Base-by-base conservation (phyloP, 345 rosid species). In the Ceriops tagal region DNA sequence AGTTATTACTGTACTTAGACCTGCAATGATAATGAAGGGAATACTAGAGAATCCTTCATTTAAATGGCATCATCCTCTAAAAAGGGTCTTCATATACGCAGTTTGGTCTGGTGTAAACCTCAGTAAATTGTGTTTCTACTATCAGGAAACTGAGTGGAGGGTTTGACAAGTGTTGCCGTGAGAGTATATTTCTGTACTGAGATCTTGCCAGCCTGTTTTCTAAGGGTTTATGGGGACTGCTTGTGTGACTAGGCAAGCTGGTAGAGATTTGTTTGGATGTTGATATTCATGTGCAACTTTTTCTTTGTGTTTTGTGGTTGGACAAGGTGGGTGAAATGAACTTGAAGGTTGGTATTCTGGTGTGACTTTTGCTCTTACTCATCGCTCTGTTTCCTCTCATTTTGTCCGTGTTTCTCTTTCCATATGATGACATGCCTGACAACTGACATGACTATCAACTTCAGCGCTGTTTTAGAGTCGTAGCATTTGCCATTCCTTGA, bases 91-190 rank as follows among this genome's bases (percentile, higher is more conserved):
- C 52, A 63, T 77, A 78, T 13, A 15, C 15, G 49, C 49, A 43
- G 5, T 15, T 71, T 70, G 56, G 57, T 74, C 60, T 68, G 74
- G 73, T 76, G 72, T 79, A 72, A 68, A 79, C 80, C 73, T 73
- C 81, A 76, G 88, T 84, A 81, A 58, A 71, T 73, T 77, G 76
- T 64, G 70, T 65, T 49, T 28, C 58, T 67, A 16, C 69, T 58
- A 61, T 77, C 80, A 71, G 69, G 71, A 81, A 76, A 69, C 78
- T 71, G 71, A 78, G 58, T 80, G 65, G 67, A 66, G 72, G 72
- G 73, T 74, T 67, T 77, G 77, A 66, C 56, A 70, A 64, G 32
- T 56, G 27, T 60, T 46, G 63, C 61, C 16, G 19, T 13, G 5
- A 43, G 19, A 69, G 68, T 79, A 61, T 69, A 66, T 56, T 43